Percentiles rank a stretch among this genome's conserved stretches.
Evolutionary conservation across 2,329 filamentous ascomycete species (phyloP).

Genomic region (Harringtonia aguacate): DNA sequence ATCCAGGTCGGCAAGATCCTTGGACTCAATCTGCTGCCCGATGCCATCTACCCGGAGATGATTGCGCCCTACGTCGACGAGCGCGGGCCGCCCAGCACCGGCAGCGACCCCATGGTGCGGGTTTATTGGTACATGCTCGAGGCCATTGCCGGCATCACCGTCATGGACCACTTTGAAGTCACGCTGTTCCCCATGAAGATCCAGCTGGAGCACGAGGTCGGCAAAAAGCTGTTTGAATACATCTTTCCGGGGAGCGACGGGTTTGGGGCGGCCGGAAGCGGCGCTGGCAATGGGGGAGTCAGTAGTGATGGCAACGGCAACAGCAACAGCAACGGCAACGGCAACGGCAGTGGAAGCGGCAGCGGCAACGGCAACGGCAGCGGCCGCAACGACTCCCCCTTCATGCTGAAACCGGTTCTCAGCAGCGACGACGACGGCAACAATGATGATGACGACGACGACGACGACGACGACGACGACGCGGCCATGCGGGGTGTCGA

Average conservation of each 20-base stretch:
- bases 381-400: slow-evolving; percentile 12
- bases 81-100: slow-evolving; percentile 37
- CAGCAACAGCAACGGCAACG: neutral
- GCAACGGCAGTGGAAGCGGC: neutral
- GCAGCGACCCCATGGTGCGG: slow-evolving; percentile 63
- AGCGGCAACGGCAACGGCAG: neutral
- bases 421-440: slow-evolving; percentile 24
- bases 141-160: slow-evolving; percentile 92
- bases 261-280: slow-evolving; percentile 33
- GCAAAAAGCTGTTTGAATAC: slow-evolving; percentile 90
- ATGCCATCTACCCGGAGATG: slow-evolving; percentile 93
- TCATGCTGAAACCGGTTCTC: slow-evolving; percentile 30
- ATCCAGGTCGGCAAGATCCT: slow-evolving; percentile 81
- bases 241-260: slow-evolving; percentile 76
- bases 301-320: neutral
- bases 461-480: slow-evolving; percentile 28
- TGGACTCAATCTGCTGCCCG: slow-evolving; percentile 78
- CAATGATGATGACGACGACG: slow-evolving; percentile 31
- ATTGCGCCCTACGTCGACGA: slow-evolving; percentile 79
- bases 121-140: slow-evolving; percentile 99
- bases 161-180: slow-evolving; percentile 95
- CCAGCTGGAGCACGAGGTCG: slow-evolving; percentile 85
- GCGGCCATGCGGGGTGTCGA: no score
- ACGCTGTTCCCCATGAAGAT: slow-evolving; percentile 88
- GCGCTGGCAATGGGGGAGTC: slow-evolving; percentile 1